A percentile compares a stretch with the other conserved stretches of the same genome.
Evolutionary conservation across 2,329 filamentous ascomycete genomes (phyloP).

Genomic region (Huntiella bhutanensis): DNA sequence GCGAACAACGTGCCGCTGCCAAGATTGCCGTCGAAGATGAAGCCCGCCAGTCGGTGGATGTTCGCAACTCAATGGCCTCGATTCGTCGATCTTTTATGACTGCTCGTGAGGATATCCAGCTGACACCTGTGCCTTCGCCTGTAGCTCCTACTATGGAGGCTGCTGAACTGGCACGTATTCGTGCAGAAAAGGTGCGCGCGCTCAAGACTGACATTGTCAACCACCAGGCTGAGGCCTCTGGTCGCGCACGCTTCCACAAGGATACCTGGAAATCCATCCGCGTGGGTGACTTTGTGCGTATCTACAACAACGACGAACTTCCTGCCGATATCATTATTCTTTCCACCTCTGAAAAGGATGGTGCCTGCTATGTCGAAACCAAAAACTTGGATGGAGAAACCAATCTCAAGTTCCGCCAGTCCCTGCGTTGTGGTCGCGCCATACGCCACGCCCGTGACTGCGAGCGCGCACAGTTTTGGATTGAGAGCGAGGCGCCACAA

Average conservation of each 20-base stretch:
- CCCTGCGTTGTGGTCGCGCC: slow-evolving; percentile 64
- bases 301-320: slow-evolving; percentile 91
- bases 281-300: slow-evolving; percentile 87
- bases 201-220: slow-evolving; percentile 50
- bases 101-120: slow-evolving; percentile 48
- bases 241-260: slow-evolving; percentile 70
- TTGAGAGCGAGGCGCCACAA: slow-evolving; percentile 83
- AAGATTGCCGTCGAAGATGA: slow-evolving; percentile 28
- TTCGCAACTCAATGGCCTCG: slow-evolving; percentile 24
- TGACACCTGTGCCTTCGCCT: slow-evolving; percentile 55
- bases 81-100: slow-evolving; percentile 34
- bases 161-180: slow-evolving; percentile 16
- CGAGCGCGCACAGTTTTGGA: slow-evolving; percentile 66
- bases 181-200: slow-evolving; percentile 22
- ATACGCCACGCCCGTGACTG: slow-evolving; percentile 84
- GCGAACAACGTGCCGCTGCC: slow-evolving; percentile 28
- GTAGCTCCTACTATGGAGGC: slow-evolving; percentile 32
- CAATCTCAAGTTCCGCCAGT: slow-evolving; percentile 86
- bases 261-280: slow-evolving; percentile 91
- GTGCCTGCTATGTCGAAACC: slow-evolving; percentile 91
- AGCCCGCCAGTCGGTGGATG: slow-evolving; percentile 38
- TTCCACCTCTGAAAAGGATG: slow-evolving; percentile 82
- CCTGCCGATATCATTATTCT: slow-evolving; percentile 86
- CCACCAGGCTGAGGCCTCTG: slow-evolving; percentile 41
- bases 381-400: slow-evolving; percentile 97